These are phyloP conservation scores for Pythium angustatum DNA, from an alignment of 352 stramenopile genomes.

Conservation along the genomic window DNA sequence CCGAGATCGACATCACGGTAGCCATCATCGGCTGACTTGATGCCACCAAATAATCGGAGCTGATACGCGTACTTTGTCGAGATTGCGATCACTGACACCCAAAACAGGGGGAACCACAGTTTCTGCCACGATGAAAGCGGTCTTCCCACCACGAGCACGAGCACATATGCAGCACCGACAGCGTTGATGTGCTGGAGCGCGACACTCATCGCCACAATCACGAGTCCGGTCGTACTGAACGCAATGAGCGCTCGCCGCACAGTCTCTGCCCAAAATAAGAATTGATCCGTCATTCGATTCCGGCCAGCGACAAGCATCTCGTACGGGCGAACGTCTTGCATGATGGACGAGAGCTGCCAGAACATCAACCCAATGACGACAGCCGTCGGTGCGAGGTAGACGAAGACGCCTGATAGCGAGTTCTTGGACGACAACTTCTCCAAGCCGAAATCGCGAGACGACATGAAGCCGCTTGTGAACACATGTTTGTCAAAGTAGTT, in stretches of 20 bases:
- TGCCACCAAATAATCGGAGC: slow-evolving; percentile 21
- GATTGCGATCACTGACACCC: slow-evolving; percentile 61
- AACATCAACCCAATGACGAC: slow-evolving; percentile 76
- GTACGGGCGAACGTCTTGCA: slow-evolving; percentile 61
- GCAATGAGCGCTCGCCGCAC: slow-evolving; percentile 65
- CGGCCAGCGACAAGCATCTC: slow-evolving; percentile 62
- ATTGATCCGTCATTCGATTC: slow-evolving; percentile 48
- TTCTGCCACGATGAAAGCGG: slow-evolving; percentile 63
- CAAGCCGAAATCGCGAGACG: slow-evolving; percentile 70
- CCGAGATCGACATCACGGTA: slow-evolving; percentile 16
- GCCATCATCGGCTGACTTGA: slow-evolving; percentile 17
- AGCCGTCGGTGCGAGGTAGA: slow-evolving; percentile 76
- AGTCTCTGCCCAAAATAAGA: slow-evolving; percentile 60
- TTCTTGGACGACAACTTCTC: slow-evolving; percentile 61
- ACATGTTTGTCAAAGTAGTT: slow-evolving; percentile 61
- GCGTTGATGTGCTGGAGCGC: slow-evolving; percentile 65
- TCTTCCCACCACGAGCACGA: slow-evolving; percentile 57
- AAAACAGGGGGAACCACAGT: slow-evolving; percentile 81
- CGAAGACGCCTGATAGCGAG: slow-evolving; percentile 69
- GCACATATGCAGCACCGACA: slow-evolving; percentile 64
- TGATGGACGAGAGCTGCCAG: slow-evolving; percentile 81
- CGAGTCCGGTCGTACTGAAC: slow-evolving; percentile 65
- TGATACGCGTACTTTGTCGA: slow-evolving; percentile 71
- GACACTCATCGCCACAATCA: slow-evolving; percentile 71
- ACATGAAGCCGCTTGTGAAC: slow-evolving; percentile 76